Percentiles rank a stretch among this genome's conserved stretches.
Evolutionary conservation across 257 asterid genomes (phyloP).

Genomic region (Solanum infundibuliforme): DNA sequence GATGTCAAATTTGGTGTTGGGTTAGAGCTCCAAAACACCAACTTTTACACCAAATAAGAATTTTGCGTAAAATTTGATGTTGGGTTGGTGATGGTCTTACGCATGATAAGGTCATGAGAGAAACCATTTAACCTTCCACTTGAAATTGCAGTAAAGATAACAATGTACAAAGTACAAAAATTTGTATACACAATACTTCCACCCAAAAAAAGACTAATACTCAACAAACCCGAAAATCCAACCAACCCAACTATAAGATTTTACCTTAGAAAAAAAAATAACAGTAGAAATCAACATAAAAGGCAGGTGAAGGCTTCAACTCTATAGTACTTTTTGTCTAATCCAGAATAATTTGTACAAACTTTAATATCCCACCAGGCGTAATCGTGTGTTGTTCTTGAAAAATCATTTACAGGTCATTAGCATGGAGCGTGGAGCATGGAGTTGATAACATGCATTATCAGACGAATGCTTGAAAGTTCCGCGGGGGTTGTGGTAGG

Average conservation of each 20-base stretch:
- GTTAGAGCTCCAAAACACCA: too few relatives aligned
- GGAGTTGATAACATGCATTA: conserved; percentile 86
- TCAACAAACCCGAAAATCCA: neutral
- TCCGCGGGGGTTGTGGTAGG: conserved; percentile 44
- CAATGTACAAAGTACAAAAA: neutral
- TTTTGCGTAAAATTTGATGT: too few relatives aligned
- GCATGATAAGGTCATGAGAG: neutral
- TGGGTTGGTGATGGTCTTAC: too few relatives aligned
- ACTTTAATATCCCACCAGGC: neutral
- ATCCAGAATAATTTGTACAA: conserved; percentile 20
- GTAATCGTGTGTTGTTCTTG: neutral
- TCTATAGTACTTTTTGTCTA: neutral
- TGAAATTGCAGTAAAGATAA: neutral
- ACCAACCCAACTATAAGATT: neutral
- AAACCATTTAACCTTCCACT: neutral
- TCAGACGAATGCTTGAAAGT: conserved; percentile 56
- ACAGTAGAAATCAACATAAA: neutral
- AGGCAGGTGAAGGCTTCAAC: neutral
- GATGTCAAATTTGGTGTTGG: too few relatives aligned
- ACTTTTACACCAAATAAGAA: too few relatives aligned
- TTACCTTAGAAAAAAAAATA: neutral
- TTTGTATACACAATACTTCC: neutral
- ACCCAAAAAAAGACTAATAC: neutral
- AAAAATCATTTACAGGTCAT: conserved; percentile 57
- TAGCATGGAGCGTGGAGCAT: conserved; percentile 75